Percentiles rank a stretch among this genome's conserved stretches.
Conservation (phyloP, 768 basidiomycete species). For the Suillus subluteus region DNA sequence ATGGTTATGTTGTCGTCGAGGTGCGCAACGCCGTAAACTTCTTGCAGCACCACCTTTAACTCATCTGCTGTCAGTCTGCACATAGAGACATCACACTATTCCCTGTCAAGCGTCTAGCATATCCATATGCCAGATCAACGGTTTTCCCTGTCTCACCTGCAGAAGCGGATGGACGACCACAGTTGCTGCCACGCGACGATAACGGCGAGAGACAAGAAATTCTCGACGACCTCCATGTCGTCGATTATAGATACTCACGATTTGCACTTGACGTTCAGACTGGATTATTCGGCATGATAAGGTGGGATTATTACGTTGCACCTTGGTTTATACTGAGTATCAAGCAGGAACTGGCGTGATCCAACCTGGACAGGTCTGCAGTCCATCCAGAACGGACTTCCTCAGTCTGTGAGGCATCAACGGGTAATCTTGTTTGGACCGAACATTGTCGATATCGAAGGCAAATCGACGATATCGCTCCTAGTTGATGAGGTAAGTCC, state of each 20-base stretch:
- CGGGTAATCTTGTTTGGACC: conserved; percentile 75
- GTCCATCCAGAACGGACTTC: conserved; percentile 68
- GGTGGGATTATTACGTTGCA: conserved; percentile 47
- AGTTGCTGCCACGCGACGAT: conserved; percentile 31
- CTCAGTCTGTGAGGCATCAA: conserved; percentile 57
- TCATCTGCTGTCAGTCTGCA: conserved; percentile 58
- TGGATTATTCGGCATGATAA: conserved; percentile 81
- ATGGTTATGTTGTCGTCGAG: conserved; percentile 89
- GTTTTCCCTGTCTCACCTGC: conserved; percentile 61
- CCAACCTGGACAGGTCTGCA: conserved; percentile 65
- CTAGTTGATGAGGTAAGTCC: conserved; percentile 83
- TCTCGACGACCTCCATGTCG: conserved; percentile 59
- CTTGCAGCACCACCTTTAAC: background rate
- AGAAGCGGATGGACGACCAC: conserved; percentile 32
- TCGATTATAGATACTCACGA: conserved; percentile 92
- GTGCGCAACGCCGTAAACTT: conserved; percentile 47
- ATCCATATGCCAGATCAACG: conserved; percentile 79
- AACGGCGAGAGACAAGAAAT: conserved; percentile 37
- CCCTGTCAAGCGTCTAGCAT: conserved; percentile 65
- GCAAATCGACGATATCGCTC: conserved; percentile 76
- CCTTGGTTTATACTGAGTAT: conserved; percentile 11
- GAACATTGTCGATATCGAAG: conserved; percentile 90
- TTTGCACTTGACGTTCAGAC: conserved; percentile 86
- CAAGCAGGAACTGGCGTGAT: conserved; percentile 87
- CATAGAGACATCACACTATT: conserved; percentile 83